phyloP scores from a whole-genome alignment of 805 yeast species.

The Maudiozyma serrabonitensis region DNA sequence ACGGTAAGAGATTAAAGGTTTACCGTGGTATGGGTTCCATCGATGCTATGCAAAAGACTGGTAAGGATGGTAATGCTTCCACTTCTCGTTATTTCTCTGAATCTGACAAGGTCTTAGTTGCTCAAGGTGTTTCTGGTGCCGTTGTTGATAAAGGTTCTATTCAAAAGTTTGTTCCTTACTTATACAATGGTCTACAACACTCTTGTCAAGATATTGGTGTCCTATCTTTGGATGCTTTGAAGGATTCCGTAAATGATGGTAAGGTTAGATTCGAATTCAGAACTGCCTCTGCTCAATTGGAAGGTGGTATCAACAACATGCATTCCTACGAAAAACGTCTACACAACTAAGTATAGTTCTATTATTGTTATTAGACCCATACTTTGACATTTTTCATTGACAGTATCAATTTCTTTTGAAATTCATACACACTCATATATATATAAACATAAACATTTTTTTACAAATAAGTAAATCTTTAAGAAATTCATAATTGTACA shows the following conservation, averaged over 20 bases:
- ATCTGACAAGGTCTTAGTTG: constrained; percentile 89
- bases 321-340: constrained; percentile 96
- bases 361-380: not conserved
- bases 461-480: not conserved
- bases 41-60: constrained; percentile 94
- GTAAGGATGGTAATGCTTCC: constrained; percentile 86
- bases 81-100: constrained; percentile 97
- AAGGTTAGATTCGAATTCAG: constrained; percentile 89
- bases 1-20: constrained; percentile 92
- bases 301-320: constrained; percentile 96
- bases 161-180: constrained; percentile 86
- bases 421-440: not conserved
- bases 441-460: constrained; percentile 1
- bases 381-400: not conserved
- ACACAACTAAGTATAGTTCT: constrained; percentile 51
- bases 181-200: constrained; percentile 93
- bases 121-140: constrained; percentile 97
- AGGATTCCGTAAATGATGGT: constrained; percentile 54
- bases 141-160: constrained; percentile 96
- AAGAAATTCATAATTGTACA: not conserved
- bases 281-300: constrained; percentile 97
- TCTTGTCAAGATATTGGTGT: constrained; percentile 98
- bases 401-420: too few relatives aligned
- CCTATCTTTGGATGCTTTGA: constrained; percentile 51
- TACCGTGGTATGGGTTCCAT: constrained; percentile 99